These are phyloP conservation scores for Amphirosellinia nigrospora DNA, from an alignment of 495 filamentous ascomycete genomes.

Conservation along the genomic window DNA sequence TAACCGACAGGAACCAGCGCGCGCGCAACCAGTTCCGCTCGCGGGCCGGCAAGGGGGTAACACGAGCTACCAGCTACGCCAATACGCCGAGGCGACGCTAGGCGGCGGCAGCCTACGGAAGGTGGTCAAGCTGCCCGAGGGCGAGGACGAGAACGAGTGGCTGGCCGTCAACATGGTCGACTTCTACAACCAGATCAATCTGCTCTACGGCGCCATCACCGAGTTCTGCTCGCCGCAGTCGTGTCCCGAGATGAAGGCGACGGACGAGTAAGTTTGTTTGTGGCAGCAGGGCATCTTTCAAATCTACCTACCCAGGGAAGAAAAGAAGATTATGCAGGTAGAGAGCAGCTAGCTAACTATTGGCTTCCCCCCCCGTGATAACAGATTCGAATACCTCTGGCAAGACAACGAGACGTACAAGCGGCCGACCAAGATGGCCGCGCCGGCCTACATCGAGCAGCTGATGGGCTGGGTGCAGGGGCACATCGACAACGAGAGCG, in stretches of 20 bases:
- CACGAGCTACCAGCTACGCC: constrained; percentile 92
- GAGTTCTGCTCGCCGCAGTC: constrained; percentile 97
- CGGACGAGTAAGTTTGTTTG: constrained; percentile 84
- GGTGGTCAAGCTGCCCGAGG: constrained; percentile 94
- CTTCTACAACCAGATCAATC: constrained; percentile 99
- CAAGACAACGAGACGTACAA: constrained; percentile 93
- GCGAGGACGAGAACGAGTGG: constrained; percentile 97
- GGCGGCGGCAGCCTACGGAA: constrained; percentile 94
- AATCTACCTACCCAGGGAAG: neutral
- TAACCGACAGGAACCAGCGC: constrained; percentile 74
- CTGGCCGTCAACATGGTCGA: constrained; percentile 98
- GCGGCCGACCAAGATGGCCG: constrained; percentile 96
- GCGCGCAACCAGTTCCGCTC: constrained; percentile 92
- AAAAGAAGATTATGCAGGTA: neutral
- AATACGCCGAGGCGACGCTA: constrained; percentile 96
- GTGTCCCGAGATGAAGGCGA: constrained; percentile 99
- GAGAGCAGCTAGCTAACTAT: neutral
- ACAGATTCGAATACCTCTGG: constrained; percentile 97
- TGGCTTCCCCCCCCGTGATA: constrained; percentile 17
- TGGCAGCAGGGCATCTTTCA: neutral
- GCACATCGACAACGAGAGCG: constrained; percentile 93
- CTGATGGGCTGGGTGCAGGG: constrained; percentile 95
- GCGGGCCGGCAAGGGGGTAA: constrained; percentile 84
- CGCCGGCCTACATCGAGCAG: constrained; percentile 96
- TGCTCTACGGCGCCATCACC: constrained; percentile 97